Percentiles rank a stretch among this genome's conserved stretches.
phyloP scores from a whole-genome alignment of 345 rosid species.

The Microthlaspi erraticum region DNA sequence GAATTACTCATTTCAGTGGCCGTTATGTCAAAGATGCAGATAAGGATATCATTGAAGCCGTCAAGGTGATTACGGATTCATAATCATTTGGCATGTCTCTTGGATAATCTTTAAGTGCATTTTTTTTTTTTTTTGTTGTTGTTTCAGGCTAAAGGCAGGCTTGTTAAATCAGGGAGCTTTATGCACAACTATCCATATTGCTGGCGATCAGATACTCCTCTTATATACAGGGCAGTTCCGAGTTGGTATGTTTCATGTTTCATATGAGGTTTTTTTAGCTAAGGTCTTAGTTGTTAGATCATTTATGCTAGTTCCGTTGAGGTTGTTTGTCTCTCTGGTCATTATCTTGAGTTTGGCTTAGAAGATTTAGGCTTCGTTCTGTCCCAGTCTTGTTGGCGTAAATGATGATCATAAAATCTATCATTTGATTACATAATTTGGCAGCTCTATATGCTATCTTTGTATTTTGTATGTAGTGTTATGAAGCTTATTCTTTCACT shows the following conservation, averaged over 20 bases:
- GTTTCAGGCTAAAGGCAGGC: slow-evolving; percentile 80
- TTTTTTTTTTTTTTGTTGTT: slow-evolving; percentile 11
- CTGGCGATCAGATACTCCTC: slow-evolving; percentile 92
- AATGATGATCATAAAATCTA: too few species aligned
- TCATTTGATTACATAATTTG: too few species aligned
- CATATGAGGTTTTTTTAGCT: slow-evolving; percentile 14
- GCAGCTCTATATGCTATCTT: too few species aligned
- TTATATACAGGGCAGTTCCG: slow-evolving; percentile 87
- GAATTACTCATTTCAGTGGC: slow-evolving; percentile 69
- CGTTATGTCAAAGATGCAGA: slow-evolving; percentile 85
- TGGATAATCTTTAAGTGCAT: background rate
- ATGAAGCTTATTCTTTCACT: slow-evolving; percentile 8
- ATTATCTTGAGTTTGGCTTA: background rate
- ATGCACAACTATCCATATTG: slow-evolving; percentile 83
- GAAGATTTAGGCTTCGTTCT: background rate
- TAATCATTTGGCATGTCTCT: background rate
- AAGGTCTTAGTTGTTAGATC: slow-evolving; percentile 14
- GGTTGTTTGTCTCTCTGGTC: background rate
- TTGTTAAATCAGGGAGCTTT: slow-evolving; percentile 77
- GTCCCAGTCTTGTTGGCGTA: background rate
- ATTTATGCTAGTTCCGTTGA: slow-evolving; percentile 2
- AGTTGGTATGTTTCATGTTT: slow-evolving; percentile 64
- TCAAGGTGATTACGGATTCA: slow-evolving; percentile 59
- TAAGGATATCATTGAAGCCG: slow-evolving; percentile 74
- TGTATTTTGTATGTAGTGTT: slow-evolving; percentile 3